phyloP scores from a whole-genome alignment of 2,329 filamentous ascomycete species.

The Metarhizium sp. region DNA sequence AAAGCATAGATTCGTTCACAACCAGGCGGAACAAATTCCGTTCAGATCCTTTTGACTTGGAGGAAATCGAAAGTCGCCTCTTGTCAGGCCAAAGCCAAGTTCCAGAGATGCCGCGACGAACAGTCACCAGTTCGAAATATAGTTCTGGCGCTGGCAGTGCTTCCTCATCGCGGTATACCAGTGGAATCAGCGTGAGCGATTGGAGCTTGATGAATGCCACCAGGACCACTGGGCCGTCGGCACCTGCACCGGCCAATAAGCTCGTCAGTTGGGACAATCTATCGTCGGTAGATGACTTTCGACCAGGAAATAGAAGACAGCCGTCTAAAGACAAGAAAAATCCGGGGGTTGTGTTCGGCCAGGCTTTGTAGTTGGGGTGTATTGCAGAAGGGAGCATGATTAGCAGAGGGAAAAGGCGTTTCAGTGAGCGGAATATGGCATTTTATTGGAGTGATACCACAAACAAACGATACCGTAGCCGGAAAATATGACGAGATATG shows the following conservation, averaged over 20 bases:
- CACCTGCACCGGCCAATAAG: not conserved
- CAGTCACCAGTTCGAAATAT: slow-evolving; percentile 28
- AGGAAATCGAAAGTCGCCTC: slow-evolving; percentile 33
- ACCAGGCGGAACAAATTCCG: slow-evolving; percentile 46
- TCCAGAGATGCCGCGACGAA: slow-evolving; percentile 12
- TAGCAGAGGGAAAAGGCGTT: not conserved
- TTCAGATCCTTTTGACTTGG: slow-evolving; percentile 58
- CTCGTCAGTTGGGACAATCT: not conserved
- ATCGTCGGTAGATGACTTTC: not conserved
- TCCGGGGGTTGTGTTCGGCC: not conserved
- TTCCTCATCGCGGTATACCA: slow-evolving; percentile 38
- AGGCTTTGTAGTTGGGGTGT: not conserved
- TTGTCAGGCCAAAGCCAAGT: slow-evolving; percentile 11
- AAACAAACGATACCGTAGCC: not conserved
- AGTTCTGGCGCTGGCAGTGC: slow-evolving; percentile 33
- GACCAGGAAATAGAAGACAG: not conserved
- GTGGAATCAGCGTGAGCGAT: slow-evolving; percentile 37
- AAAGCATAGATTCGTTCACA: slow-evolving; percentile 33
- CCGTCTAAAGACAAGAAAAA: not conserved
- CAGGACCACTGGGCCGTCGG: not conserved
- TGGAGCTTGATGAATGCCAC: slow-evolving; percentile 20
- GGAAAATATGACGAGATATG: not conserved
- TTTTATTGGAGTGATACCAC: not conserved
- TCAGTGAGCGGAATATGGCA: not conserved
- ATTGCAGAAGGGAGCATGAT: not conserved